These are phyloP conservation scores for Penicillium sp. DNA, from an alignment of 2,329 filamentous ascomycete genomes.

Conservation along the genomic window DNA sequence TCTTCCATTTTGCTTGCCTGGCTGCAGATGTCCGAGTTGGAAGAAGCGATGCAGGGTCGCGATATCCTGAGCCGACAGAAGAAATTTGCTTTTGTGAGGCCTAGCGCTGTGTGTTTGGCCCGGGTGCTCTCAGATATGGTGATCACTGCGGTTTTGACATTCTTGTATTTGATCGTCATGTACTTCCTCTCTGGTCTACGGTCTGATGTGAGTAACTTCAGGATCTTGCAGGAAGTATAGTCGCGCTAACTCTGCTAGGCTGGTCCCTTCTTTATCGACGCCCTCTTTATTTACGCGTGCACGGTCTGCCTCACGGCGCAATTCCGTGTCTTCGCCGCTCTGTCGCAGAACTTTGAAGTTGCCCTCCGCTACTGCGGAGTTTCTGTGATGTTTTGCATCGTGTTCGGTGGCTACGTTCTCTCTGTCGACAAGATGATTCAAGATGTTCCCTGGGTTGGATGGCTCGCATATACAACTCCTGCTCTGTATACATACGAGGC, in stretches of 20 bases:
- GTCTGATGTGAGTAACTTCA: slow-evolving; percentile 18
- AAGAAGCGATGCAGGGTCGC: slow-evolving; percentile 69
- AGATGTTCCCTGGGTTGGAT: slow-evolving; percentile 61
- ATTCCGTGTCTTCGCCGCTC: slow-evolving; percentile 60
- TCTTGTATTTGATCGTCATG: slow-evolving; percentile 57
- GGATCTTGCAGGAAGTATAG: neutral
- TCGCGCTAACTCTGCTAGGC: slow-evolving; percentile 31
- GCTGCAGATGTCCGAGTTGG: slow-evolving; percentile 71
- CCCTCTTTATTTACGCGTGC: slow-evolving; percentile 57
- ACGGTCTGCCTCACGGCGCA: slow-evolving; percentile 59
- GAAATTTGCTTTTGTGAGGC: slow-evolving; percentile 62
- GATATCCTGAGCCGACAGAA: slow-evolving; percentile 63
- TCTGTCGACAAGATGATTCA: slow-evolving; percentile 55
- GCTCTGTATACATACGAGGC: slow-evolving; percentile 60
- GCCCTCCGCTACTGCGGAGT: slow-evolving; percentile 60
- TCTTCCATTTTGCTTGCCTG: slow-evolving; percentile 59
- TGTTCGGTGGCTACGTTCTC: slow-evolving; percentile 62
- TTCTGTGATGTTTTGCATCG: slow-evolving; percentile 56
- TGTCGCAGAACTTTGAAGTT: slow-evolving; percentile 60
- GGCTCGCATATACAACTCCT: slow-evolving; percentile 50
- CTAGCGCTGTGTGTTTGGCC: slow-evolving; percentile 58
- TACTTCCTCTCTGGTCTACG: slow-evolving; percentile 56
- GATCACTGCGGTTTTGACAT: slow-evolving; percentile 50
- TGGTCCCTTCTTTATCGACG: slow-evolving; percentile 61
- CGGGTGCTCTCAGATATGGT: slow-evolving; percentile 58